These are phyloP conservation scores for Ilex paraguariensis DNA, from an alignment of 305 asterid genomes.

Conservation along the genomic window DNA sequence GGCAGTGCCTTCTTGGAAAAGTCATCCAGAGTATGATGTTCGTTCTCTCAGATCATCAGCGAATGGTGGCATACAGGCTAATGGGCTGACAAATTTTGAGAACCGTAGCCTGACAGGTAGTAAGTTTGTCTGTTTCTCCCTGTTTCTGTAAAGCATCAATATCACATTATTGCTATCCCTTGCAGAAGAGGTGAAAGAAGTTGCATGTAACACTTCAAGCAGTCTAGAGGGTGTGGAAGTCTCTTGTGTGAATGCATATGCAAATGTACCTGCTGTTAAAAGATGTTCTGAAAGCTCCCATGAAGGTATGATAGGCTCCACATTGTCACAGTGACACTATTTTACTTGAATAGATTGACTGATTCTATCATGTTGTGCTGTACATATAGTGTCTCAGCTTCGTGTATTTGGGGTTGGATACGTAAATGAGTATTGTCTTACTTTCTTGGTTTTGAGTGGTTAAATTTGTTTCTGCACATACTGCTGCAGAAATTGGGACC, in stretches of 20 bases:
- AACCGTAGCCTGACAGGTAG: slow-evolving; percentile 37
- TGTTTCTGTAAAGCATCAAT: not conserved
- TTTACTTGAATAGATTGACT: not conserved
- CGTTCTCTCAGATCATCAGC: slow-evolving; percentile 25
- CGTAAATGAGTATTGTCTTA: not conserved
- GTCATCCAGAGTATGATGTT: slow-evolving; percentile 31
- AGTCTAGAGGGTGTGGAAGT: slow-evolving; percentile 24
- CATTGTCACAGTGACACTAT: not conserved
- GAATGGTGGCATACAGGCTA: slow-evolving; percentile 23
- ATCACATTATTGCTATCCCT: not conserved
- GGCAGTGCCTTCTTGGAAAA: slow-evolving; percentile 49
- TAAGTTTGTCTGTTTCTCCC: not conserved
- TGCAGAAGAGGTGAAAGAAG: slow-evolving; percentile 44
- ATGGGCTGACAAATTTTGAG: slow-evolving; percentile 23
- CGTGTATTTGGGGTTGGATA: not conserved
- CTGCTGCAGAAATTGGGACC: slow-evolving; percentile 40
- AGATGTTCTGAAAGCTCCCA: slow-evolving; percentile 44
- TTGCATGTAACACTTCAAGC: slow-evolving; percentile 21
- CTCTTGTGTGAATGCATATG: slow-evolving; percentile 27
- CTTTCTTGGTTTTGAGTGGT: slow-evolving; percentile 12
- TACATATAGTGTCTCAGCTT: not conserved
- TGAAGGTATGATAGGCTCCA: slow-evolving; percentile 38
- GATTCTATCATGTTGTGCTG: not conserved
- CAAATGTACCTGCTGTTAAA: slow-evolving; percentile 36
- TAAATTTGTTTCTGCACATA: slow-evolving; percentile 17